phyloP scores from a whole-genome alignment of 2,329 filamentous ascomycete genomes.

The Diaporthe eres region DNA sequence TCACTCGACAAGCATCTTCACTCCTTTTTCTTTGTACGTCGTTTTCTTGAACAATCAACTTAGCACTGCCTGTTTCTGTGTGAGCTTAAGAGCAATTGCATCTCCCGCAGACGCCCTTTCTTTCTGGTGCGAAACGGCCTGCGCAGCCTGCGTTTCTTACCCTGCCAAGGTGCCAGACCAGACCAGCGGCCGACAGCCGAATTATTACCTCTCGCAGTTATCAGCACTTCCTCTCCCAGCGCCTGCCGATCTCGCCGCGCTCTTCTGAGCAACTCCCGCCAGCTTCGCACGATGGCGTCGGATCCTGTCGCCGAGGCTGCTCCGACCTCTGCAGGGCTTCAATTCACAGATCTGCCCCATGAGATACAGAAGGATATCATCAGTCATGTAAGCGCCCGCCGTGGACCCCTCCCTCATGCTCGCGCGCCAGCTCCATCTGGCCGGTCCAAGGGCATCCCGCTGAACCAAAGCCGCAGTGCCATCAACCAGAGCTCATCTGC shows the following conservation, averaged over 20 bases:
- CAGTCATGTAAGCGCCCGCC: constrained; percentile 56
- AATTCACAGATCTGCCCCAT: constrained; percentile 59
- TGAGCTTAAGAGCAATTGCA: neutral
- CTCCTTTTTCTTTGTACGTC: constrained; percentile 29
- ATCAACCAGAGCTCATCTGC: constrained; percentile 67
- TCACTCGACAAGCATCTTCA: constrained; percentile 24
- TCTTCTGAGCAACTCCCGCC: neutral
- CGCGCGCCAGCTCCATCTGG: constrained; percentile 9
- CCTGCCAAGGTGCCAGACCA: constrained; percentile 18
- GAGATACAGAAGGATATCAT: constrained; percentile 66
- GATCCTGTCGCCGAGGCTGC: constrained; percentile 25
- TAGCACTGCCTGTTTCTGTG: neutral
- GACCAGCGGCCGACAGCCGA: constrained; percentile 22
- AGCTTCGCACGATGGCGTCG: constrained; percentile 35
- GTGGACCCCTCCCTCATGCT: neutral
- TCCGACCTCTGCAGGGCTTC: constrained; percentile 46
- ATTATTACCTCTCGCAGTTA: constrained; percentile 13
- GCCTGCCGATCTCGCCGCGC: constrained; percentile 10
- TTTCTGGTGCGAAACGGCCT: neutral
- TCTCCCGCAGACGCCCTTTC: neutral
- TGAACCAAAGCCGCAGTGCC: constrained; percentile 57
- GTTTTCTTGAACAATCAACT: neutral
- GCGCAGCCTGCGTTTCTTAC: neutral
- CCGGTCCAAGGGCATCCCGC: constrained; percentile 1
- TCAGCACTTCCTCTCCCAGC: neutral